A percentile compares a stretch with the other conserved stretches of the same genome.
Evolutionary conservation across 129 eudicot species (phyloP).

Genomic region (Sambucus nigra): DNA sequence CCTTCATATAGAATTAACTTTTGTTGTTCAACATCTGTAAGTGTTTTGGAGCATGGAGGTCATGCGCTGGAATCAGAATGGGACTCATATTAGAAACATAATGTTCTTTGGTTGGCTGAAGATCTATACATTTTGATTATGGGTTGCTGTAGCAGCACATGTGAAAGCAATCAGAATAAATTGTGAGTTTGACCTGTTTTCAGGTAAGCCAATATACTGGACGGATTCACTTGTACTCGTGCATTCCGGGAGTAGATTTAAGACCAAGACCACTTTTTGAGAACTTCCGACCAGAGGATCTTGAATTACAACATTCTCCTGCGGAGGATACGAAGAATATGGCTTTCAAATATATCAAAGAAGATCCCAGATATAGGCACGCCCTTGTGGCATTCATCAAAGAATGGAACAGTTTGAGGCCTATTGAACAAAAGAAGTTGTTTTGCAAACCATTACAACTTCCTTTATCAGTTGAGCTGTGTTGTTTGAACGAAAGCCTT

Average conservation of each 20-base stretch:
- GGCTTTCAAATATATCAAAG: conserved; percentile 21
- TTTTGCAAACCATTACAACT: conserved; percentile 77
- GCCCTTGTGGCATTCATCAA: conserved; percentile 51
- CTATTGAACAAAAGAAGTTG: conserved; percentile 57
- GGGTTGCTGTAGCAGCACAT: neutral
- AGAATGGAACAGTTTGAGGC: conserved; percentile 77
- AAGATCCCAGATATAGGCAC: conserved; percentile 30
- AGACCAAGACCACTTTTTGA: conserved; percentile 68
- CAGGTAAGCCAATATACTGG: conserved; percentile 95
- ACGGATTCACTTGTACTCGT: conserved; percentile 84
- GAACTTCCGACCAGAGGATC: conserved; percentile 74
- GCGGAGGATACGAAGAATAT: conserved; percentile 19
- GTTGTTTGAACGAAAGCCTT: conserved; percentile 57
- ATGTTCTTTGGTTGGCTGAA: neutral
- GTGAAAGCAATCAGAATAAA: neutral
- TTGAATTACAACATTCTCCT: conserved; percentile 25
- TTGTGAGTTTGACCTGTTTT: conserved; percentile 1
- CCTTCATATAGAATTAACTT: too few species aligned
- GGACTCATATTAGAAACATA: too few species aligned
- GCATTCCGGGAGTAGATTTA: conserved; percentile 54
- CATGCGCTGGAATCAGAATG: too few species aligned
- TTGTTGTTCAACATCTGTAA: too few species aligned
- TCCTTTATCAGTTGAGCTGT: conserved; percentile 69
- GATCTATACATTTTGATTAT: neutral
- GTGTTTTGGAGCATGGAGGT: too few species aligned